A percentile compares a stretch with the other conserved stretches of the same genome.
Conservation (phyloP, 306 rosid species). For the Quercus variabilis region DNA sequence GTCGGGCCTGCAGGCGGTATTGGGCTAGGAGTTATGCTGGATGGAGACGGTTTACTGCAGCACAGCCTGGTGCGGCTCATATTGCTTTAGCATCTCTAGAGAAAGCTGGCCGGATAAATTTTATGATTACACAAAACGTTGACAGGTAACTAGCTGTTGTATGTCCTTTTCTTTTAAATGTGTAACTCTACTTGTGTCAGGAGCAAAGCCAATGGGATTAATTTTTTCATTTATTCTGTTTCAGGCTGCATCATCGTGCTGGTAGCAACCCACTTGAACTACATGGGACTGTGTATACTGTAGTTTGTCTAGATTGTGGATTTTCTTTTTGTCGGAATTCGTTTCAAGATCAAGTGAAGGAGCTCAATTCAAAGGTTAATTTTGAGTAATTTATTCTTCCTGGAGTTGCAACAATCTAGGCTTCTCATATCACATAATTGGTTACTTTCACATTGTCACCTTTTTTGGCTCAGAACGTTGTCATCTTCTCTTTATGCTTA, state of each 20-base stretch:
- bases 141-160: conserved; percentile 52
- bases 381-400: too few species aligned
- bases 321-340: too few species aligned
- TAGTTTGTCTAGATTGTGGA: conserved; percentile 70
- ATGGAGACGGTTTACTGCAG: conserved; percentile 74
- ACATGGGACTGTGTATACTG: conserved; percentile 93
- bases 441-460: too few species aligned
- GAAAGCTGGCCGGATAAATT: conserved; percentile 63
- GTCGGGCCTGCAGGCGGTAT: conserved; percentile 69
- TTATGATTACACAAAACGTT: conserved; percentile 87
- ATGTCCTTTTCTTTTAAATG: conserved; percentile 9
- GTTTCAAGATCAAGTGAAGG: too few species aligned
- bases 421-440: neutral
- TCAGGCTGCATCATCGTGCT: conserved; percentile 91
- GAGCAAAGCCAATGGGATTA: conserved; percentile 17
- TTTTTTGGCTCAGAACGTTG: neutral
- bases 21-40: conserved; percentile 99
- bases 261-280: conserved; percentile 92
- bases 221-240: conserved; percentile 30
- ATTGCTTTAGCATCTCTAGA: conserved; percentile 67
- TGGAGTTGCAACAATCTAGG: too few species aligned
- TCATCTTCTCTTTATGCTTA: too few species aligned
- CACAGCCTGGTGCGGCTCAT: conserved; percentile 80
- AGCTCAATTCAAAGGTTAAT: too few species aligned
- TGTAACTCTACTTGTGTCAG: conserved; percentile 16